Percentiles rank a stretch among this genome's conserved stretches.
These are phyloP conservation scores for Phytophthora hybrid DNA, from an alignment of 352 stramenopile species.

Conservation along the genomic window DNA sequence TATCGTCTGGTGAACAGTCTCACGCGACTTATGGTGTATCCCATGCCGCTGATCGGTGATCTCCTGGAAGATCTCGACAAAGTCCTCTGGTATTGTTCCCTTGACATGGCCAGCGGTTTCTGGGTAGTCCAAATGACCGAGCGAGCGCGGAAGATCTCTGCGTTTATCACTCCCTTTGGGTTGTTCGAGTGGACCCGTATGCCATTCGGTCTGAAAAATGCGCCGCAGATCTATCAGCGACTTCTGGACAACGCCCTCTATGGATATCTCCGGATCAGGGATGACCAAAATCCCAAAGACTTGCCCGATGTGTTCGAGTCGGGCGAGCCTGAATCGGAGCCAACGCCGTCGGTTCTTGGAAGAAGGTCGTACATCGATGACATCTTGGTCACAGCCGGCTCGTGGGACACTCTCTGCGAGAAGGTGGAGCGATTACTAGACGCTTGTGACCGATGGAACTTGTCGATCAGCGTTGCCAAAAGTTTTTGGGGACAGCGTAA, in stretches of 20 bases:
- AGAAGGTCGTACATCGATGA: too few relatives aligned
- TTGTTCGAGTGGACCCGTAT: slow-evolving; percentile 36
- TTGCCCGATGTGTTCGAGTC: too few relatives aligned
- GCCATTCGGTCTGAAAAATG: slow-evolving; percentile 35
- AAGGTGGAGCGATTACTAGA: slow-evolving; percentile 21
- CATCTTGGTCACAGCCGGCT: too few relatives aligned
- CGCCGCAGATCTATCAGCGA: neutral
- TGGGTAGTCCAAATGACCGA: slow-evolving; percentile 33
- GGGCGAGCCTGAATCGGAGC: too few relatives aligned
- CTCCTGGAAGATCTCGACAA: slow-evolving; percentile 20
- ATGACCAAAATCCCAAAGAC: too few relatives aligned
- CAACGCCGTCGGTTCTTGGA: too few relatives aligned
- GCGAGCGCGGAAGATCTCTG: slow-evolving; percentile 21
- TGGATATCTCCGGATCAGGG: too few relatives aligned
- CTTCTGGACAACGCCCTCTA: too few relatives aligned
- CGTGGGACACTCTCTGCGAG: too few relatives aligned
- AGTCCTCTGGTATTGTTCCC: slow-evolving; percentile 26
- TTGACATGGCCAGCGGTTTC: slow-evolving; percentile 34
- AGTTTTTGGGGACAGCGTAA: slow-evolving; percentile 13
- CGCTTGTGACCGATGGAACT: slow-evolving; percentile 14
- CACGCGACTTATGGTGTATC: slow-evolving; percentile 16
- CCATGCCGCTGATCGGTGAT: slow-evolving; percentile 22
- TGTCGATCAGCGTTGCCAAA: slow-evolving; percentile 40
- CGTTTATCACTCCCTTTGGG: slow-evolving; percentile 32
- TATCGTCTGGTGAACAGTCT: slow-evolving; percentile 16